phyloP scores from a whole-genome alignment of 768 basidiomycete species.

The Calocybe cyanea region DNA sequence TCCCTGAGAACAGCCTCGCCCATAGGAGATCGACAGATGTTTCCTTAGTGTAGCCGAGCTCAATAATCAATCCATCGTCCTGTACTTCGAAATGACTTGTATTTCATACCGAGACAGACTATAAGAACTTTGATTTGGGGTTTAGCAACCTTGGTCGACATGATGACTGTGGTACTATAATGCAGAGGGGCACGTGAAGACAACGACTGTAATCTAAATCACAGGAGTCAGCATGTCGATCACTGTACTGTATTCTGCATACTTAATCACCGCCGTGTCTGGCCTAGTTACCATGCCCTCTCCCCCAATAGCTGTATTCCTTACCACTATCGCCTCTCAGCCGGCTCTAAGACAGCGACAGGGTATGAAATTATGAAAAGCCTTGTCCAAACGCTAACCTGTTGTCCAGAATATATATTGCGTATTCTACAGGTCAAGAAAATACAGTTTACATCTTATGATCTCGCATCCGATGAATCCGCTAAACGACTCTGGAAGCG shows the following conservation, averaged over 20 bases:
- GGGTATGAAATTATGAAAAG: slow-evolving; percentile 33
- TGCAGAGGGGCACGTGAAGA: not conserved
- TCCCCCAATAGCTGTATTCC: slow-evolving; percentile 80
- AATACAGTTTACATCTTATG: slow-evolving; percentile 77
- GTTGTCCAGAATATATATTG: slow-evolving; percentile 66
- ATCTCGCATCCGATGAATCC: slow-evolving; percentile 79
- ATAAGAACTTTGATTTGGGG: slow-evolving; percentile 54
- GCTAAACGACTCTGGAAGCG: slow-evolving; percentile 80
- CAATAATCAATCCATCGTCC: not conserved
- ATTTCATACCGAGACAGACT: slow-evolving; percentile 56
- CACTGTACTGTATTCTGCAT: no score
- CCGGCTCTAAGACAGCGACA: slow-evolving; percentile 74
- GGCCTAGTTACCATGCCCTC: slow-evolving; percentile 42
- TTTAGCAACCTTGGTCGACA: slow-evolving; percentile 7
- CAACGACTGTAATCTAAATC: no score
- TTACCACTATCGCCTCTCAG: slow-evolving; percentile 87
- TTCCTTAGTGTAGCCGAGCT: slow-evolving; percentile 44
- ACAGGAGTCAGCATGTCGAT: no score
- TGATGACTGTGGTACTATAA: not conserved
- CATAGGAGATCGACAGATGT: slow-evolving; percentile 90
- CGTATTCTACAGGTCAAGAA: slow-evolving; percentile 85
- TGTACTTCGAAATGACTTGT: not conserved
- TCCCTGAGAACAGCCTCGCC: slow-evolving; percentile 83
- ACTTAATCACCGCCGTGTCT: no score
- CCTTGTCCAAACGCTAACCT: not conserved